Evolutionary conservation across 2,329 filamentous ascomycete species (phyloP).

Genomic region (Botrytis sinoallii): DNA sequence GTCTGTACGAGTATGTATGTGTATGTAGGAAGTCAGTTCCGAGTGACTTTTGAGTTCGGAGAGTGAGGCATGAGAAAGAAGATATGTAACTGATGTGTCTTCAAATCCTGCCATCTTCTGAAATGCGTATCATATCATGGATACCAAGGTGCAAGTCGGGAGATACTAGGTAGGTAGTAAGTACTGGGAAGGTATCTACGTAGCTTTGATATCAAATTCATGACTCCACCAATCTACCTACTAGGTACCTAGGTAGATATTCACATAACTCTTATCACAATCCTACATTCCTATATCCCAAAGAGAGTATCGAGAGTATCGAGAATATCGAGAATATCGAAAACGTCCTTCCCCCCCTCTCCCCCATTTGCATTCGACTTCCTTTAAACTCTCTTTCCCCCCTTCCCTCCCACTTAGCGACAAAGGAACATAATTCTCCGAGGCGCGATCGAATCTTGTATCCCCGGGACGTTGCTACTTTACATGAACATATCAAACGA

Average conservation of each 20-base stretch:
- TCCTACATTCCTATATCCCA: background rate
- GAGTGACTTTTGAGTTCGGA: background rate
- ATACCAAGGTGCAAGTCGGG: background rate
- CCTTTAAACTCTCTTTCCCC: background rate
- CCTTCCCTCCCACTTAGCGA: background rate
- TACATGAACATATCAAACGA: background rate
- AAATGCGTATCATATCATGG: background rate
- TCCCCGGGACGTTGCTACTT: background rate
- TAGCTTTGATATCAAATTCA: background rate
- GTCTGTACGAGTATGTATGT: no score
- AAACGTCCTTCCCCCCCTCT: background rate
- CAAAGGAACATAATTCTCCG: constrained; percentile 8
- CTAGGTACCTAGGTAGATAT: background rate
- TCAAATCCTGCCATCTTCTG: background rate
- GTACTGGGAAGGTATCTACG: background rate
- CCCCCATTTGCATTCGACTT: background rate
- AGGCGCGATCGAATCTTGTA: background rate
- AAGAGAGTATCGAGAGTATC: background rate
- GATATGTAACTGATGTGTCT: background rate
- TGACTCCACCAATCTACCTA: background rate
- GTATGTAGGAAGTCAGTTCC: background rate
- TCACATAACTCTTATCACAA: background rate
- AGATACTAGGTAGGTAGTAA: background rate
- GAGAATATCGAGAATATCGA: background rate
- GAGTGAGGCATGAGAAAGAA: background rate